A percentile compares a stretch with the other conserved stretches of the same genome.
Evolutionary conservation across 257 asterid genomes (phyloP).

Genomic region (Linderniella brevidens): DNA sequence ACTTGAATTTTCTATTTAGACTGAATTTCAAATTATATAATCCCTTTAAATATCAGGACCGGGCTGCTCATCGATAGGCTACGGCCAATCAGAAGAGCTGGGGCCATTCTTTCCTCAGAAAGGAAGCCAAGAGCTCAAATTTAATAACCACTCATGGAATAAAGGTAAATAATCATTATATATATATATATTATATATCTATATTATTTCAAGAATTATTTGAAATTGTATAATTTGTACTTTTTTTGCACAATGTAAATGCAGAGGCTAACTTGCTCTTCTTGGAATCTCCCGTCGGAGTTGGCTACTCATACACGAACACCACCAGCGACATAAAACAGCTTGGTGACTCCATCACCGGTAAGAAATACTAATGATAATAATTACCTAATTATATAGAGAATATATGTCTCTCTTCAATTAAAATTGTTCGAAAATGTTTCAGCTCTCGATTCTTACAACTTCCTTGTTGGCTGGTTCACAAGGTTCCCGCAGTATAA

Average conservation of each 20-base stretch:
- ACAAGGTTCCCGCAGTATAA: constrained; percentile 66
- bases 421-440: not conserved
- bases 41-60: constrained; percentile 43
- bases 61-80: constrained; percentile 88
- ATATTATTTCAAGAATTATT: not conserved
- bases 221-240: too few species aligned
- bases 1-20: too few species aligned
- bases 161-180: constrained; percentile 25
- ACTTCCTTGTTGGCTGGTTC: constrained; percentile 63
- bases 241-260: not conserved
- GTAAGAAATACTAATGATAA: too few species aligned
- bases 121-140: constrained; percentile 50
- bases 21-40: too few species aligned
- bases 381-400: too few species aligned
- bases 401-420: not conserved
- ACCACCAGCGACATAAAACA: constrained; percentile 33
- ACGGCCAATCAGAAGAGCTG: constrained; percentile 66
- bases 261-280: constrained; percentile 67
- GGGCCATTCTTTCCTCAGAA: constrained; percentile 71
- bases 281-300: constrained; percentile 86
- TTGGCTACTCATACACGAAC: constrained; percentile 87
- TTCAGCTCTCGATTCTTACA: constrained; percentile 65
- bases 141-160: constrained; percentile 60
- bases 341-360: constrained; percentile 61
- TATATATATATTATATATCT: too few species aligned